These are phyloP conservation scores for Backusella morwellensis DNA, from an alignment of 192 early-diverging fungal genomes.

Conservation along the genomic window DNA sequence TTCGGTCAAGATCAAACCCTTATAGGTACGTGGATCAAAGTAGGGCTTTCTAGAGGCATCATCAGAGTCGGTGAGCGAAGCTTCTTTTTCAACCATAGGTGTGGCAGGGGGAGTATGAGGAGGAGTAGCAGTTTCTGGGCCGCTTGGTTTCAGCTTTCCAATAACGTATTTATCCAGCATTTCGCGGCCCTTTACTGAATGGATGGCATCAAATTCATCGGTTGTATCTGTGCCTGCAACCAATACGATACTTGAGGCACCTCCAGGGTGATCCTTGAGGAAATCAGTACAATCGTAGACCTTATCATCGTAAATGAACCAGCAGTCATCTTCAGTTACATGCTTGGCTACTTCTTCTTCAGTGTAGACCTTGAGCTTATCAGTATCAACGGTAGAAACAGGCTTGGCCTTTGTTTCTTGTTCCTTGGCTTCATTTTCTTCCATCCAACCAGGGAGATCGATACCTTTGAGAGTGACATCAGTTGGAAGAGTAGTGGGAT, in stretches of 20 bases:
- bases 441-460: conserved; percentile 52
- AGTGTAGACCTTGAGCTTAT: conserved; percentile 41
- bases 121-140: conserved; percentile 5
- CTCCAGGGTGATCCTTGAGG: conserved; percentile 85
- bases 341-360: conserved; percentile 65
- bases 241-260: conserved; percentile 82
- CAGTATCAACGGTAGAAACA: background rate
- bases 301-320: conserved; percentile 72
- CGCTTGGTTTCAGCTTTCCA: conserved; percentile 53
- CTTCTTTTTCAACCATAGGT: background rate
- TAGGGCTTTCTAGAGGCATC: background rate
- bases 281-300: conserved; percentile 75
- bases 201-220: conserved; percentile 91
- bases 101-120: background rate
- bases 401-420: background rate
- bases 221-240: conserved; percentile 79
- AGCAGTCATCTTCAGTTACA: conserved; percentile 67
- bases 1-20: background rate
- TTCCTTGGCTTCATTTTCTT: conserved; percentile 14
- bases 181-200: conserved; percentile 80
- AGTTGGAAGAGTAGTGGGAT: conserved; percentile 43
- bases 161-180: conserved; percentile 66
- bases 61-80: background rate
- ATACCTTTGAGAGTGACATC: conserved; percentile 15
- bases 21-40: background rate